Conservation (phyloP, 352 stramenopile genomes). For the Phytophthora sp. region DNA sequence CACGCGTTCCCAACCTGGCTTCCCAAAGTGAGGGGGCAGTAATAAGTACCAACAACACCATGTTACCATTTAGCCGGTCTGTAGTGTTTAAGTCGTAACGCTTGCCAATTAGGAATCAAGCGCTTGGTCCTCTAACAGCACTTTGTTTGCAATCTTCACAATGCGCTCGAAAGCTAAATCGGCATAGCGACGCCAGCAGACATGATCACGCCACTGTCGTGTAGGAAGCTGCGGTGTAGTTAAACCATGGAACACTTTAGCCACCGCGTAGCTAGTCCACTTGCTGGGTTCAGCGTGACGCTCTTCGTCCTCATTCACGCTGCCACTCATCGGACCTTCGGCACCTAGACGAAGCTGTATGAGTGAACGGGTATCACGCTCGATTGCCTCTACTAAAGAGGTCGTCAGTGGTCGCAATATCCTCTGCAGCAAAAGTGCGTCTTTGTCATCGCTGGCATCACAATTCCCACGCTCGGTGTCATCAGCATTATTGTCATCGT, state of each 20-base stretch:
- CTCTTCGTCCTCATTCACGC: conserved; percentile 24
- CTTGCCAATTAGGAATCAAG: too few species aligned
- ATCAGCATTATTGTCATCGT: conserved; percentile 15
- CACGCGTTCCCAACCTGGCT: not conserved
- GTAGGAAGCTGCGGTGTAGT: conserved; percentile 66
- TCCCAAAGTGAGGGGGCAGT: conserved; percentile 5
- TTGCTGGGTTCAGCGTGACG: conserved; percentile 15
- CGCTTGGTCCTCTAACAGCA: conserved; percentile 40
- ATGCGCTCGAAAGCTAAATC: conserved; percentile 77
- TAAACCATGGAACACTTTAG: conserved; percentile 81
- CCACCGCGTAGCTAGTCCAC: conserved; percentile 76
- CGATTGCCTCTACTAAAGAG: conserved; percentile 56
- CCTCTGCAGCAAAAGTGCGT: conserved; percentile 44
- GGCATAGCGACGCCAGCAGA: conserved; percentile 70
- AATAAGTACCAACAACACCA: too few species aligned
- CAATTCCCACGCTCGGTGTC: not conserved
- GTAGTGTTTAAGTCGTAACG: too few species aligned
- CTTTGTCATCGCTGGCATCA: conserved; percentile 20
- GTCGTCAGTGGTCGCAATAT: conserved; percentile 57
- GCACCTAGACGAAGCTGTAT: conserved; percentile 30
- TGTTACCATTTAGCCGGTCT: too few species aligned
- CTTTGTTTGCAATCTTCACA: conserved; percentile 65
- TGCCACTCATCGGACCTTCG: conserved; percentile 7
- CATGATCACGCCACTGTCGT: conserved; percentile 66
- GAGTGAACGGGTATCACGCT: conserved; percentile 55